Percentiles rank a stretch among this genome's conserved stretches.
These are phyloP conservation scores for Domatiomyces globalis DNA, from an alignment of 2,329 filamentous ascomycete genomes.

Conservation along the genomic window DNA sequence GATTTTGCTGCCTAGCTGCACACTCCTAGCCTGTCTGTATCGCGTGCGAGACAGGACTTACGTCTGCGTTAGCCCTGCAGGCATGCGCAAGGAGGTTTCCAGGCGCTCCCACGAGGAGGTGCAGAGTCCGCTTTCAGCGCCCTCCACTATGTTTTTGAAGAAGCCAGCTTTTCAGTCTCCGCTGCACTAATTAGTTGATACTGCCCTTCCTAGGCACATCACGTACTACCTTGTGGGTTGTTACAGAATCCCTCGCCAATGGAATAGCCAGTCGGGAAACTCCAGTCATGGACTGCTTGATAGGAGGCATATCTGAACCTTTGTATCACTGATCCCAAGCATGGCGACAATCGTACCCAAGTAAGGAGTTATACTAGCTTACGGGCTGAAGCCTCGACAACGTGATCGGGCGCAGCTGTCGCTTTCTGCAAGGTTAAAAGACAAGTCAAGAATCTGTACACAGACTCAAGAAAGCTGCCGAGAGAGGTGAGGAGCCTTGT, in stretches of 20 bases:
- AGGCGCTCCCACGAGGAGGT: too few relatives aligned
- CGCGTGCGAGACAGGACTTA: too few relatives aligned
- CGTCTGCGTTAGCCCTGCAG: too few relatives aligned
- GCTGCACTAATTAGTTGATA: constrained; percentile 26
- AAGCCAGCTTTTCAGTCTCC: constrained; percentile 21
- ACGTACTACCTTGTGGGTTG: constrained; percentile 28
- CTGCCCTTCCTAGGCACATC: constrained; percentile 30
- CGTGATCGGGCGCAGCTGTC: constrained; percentile 32
- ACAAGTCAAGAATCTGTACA: constrained; percentile 23
- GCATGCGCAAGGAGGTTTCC: too few relatives aligned
- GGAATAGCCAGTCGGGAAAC: constrained; percentile 30
- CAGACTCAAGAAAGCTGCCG: constrained; percentile 25
- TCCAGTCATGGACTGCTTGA: constrained; percentile 28
- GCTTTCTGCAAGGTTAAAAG: constrained; percentile 31
- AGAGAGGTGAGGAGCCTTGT: constrained; percentile 28
- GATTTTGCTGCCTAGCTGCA: too few relatives aligned
- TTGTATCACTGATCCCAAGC: constrained; percentile 32
- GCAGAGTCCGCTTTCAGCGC: too few relatives aligned
- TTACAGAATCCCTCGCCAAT: constrained; percentile 30
- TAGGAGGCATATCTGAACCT: constrained; percentile 31
- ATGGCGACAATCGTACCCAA: constrained; percentile 32
- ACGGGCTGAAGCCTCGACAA: constrained; percentile 31
- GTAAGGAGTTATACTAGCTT: constrained; percentile 32
- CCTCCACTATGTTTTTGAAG: too few relatives aligned
- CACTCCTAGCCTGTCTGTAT: too few relatives aligned